Evolutionary conservation across 306 rosid species (phyloP).

Genomic region (Cicer arietinum): DNA sequence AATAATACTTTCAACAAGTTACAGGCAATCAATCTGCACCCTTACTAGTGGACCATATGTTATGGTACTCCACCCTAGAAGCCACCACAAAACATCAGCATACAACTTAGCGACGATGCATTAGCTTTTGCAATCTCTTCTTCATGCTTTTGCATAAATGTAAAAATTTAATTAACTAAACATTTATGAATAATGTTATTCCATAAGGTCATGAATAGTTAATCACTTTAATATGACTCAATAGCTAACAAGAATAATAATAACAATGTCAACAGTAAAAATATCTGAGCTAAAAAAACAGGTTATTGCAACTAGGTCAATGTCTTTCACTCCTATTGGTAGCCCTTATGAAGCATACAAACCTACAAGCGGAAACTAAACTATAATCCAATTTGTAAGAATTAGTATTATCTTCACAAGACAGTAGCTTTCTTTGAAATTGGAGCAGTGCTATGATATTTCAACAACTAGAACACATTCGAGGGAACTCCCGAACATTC

Average conservation of each 20-base stretch:
- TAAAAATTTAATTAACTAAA: neutral
- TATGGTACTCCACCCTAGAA: too few relatives aligned
- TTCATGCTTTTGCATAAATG: too few relatives aligned
- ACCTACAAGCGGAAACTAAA: conserved; percentile 34
- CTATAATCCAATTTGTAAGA: conserved; percentile 21
- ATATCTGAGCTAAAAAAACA: neutral
- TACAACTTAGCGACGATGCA: too few relatives aligned
- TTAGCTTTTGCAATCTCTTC: too few relatives aligned
- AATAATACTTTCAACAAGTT: too few relatives aligned
- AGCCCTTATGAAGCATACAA: conserved; percentile 34
- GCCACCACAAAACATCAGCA: too few relatives aligned
- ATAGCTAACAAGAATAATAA: neutral
- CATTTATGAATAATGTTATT: neutral
- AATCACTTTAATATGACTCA: too few relatives aligned
- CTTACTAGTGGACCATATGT: too few relatives aligned
- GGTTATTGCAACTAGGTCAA: conserved; percentile 28
- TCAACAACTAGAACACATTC: conserved; percentile 26
- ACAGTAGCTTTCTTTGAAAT: conserved; percentile 26
- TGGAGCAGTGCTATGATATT: conserved; percentile 20
- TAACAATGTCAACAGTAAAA: neutral
- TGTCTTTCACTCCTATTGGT: neutral
- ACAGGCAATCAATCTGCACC: too few relatives aligned
- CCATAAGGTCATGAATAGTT: too few relatives aligned
- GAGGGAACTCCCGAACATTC: conserved; percentile 32
- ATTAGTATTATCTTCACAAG: conserved; percentile 16